Conservation (phyloP, 2,329 filamentous ascomycete genomes). For the Clonostachys byssicola region DNA sequence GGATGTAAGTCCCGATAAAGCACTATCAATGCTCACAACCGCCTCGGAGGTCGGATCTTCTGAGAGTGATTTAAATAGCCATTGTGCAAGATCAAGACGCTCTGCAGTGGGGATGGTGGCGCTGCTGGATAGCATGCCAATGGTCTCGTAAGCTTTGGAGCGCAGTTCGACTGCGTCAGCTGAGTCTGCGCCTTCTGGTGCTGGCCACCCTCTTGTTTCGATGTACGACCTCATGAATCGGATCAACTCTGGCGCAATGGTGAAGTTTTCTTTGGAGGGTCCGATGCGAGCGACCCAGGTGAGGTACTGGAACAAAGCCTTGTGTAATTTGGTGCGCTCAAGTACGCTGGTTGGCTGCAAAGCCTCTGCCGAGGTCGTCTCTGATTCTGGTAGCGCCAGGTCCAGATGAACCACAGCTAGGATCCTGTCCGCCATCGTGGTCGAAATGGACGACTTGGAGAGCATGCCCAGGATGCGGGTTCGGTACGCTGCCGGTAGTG, state of each 20-base stretch:
- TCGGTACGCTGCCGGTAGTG: constrained; percentile 67
- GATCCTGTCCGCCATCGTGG: constrained; percentile 64
- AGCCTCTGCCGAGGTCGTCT: constrained; percentile 2
- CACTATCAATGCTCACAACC: constrained; percentile 84
- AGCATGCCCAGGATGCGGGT: constrained; percentile 73
- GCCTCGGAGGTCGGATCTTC: constrained; percentile 74
- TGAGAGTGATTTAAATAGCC: constrained; percentile 79
- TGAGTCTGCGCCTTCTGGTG: constrained; percentile 47
- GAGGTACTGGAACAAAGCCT: constrained; percentile 79
- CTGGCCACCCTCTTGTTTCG: constrained; percentile 78
- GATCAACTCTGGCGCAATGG: constrained; percentile 66
- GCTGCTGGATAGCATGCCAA: constrained; percentile 73
- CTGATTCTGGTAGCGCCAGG: constrained; percentile 25
- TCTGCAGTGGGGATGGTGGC: constrained; percentile 51
- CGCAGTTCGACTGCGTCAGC: constrained; percentile 64
- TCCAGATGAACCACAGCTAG: constrained; percentile 66
- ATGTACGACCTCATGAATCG: constrained; percentile 69
- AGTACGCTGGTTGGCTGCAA: constrained; percentile 48
- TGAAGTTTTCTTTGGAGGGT: constrained; percentile 50
- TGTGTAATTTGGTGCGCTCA: constrained; percentile 75
- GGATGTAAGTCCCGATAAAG: constrained; percentile 68
- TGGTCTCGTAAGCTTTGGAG: constrained; percentile 82
- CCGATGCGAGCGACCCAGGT: constrained; percentile 82
- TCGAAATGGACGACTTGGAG: constrained; percentile 71
- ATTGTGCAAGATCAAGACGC: constrained; percentile 55